Evolutionary conservation across 2,329 filamentous ascomycete genomes (phyloP).

Genomic region (Venturia aucupariae): DNA sequence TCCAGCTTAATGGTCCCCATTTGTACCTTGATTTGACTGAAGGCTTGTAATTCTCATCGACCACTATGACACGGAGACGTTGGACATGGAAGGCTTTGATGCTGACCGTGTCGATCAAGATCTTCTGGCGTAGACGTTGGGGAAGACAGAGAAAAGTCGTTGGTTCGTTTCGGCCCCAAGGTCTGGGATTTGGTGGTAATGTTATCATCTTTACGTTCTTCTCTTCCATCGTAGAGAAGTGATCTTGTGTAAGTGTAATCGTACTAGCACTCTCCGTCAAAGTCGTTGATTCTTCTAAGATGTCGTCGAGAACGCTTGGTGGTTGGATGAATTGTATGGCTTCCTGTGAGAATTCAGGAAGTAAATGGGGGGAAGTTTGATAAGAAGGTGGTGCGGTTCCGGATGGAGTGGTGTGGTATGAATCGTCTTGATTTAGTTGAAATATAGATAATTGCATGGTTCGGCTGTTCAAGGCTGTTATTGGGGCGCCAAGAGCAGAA

Average conservation of each 20-base stretch:
- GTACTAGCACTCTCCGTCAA: background rate
- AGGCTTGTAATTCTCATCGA: background rate
- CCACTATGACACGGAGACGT: background rate
- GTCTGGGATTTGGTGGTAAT: background rate
- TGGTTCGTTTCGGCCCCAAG: background rate
- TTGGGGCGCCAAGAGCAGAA: background rate
- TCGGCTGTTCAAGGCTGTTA: background rate
- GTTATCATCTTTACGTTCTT: background rate
- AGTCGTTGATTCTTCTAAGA: background rate
- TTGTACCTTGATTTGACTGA: background rate
- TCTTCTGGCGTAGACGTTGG: background rate
- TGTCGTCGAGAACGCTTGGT: background rate
- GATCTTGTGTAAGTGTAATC: background rate
- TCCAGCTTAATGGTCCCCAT: background rate
- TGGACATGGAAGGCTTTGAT: background rate
- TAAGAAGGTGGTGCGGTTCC: background rate
- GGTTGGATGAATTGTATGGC: background rate
- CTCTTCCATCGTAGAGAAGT: background rate
- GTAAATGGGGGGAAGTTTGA: background rate
- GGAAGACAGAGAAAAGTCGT: background rate
- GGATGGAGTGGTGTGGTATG: background rate
- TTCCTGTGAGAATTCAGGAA: background rate
- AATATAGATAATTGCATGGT: background rate
- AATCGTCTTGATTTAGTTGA: background rate
- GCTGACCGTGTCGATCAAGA: background rate